Base-by-base conservation (phyloP, 2,329 filamentous ascomycete species). In the Colletotrichum euphorbiae region DNA sequence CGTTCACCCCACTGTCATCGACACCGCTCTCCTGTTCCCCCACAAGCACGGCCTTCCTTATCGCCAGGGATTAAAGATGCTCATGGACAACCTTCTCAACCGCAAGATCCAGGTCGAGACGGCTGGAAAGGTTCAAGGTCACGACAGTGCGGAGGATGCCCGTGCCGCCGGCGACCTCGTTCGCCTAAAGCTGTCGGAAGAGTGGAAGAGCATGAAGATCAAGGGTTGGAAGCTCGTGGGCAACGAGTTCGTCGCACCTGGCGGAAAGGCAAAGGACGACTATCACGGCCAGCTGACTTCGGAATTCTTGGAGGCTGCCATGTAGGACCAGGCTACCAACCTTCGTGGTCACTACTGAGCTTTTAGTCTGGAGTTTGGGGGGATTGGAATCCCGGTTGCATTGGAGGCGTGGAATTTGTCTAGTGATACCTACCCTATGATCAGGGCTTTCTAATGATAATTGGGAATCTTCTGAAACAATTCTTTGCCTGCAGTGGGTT, bases 81-180 rank as follows among this genome's bases (percentile, higher is more conserved):
- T 99, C 0, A 90, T 91, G 76, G 86, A 89, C 54, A 83, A 80
- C n/a, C 83, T 91, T 69, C 85, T 99, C 6, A 86, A 90, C 64
- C 85, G 90, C 28, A 87, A 90, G 60, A 98, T 99, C 42, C 96
- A 99, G 78, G 88, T 89, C 40, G 91, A 90, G 48, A 86, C 67
- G 71, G 79, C 17, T 73, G 79, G 78, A 3, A 78, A 80, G 50
- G 77, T 82, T 19, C 73, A 81, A 19, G 96, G 96, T 0, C 96
- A 99, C 78, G 96, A 99, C 80, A 97, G 93, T 28, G 91, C 91
- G 28, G 96, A 99, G 77, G 96, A 99, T 76, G 93, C 96, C 0
- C 87, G 91, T 52, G 93, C 94, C 0, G 95, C 97, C 0, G 96
- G 95, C 0, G 94, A 98, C 69, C 79, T 99, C 58, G 92, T 97